phyloP scores from a whole-genome alignment of 2,329 filamentous ascomycete species.

The Neofusicoccum umdonicola region DNA sequence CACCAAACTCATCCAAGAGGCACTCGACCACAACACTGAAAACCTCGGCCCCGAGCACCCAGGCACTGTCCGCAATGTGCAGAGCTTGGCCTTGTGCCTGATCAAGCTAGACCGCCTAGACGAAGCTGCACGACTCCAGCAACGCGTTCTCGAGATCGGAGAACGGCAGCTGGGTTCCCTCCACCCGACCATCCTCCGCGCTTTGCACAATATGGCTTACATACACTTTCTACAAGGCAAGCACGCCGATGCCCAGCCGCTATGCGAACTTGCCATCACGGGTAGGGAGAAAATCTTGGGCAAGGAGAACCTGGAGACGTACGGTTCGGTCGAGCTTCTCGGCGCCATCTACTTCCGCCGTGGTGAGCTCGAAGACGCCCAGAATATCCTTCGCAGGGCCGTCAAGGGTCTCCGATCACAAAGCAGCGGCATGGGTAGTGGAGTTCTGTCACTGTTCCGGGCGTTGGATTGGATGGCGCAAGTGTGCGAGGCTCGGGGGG shows the following conservation, averaged over 20 bases:
- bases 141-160: neutral
- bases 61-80: neutral
- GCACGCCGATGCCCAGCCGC: neutral
- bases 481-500: neutral
- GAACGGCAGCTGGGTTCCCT: neutral
- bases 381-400: neutral
- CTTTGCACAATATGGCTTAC: neutral
- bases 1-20: neutral
- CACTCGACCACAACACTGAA: neutral
- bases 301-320: neutral
- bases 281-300: slow-evolving; percentile 40
- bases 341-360: neutral
- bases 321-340: neutral
- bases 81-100: neutral
- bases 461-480: neutral
- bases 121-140: neutral
- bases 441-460: neutral
- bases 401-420: neutral
- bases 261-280: neutral
- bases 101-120: neutral
- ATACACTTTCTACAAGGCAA: neutral
- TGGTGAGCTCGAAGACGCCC: neutral
- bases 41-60: neutral
- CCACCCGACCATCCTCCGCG: neutral
- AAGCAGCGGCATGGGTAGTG: neutral